Evolutionary conservation across 148 eudicot genomes (phyloP), one percentile per base, ranked within the genome.

Genomic region (Cornus controversa): DNA sequence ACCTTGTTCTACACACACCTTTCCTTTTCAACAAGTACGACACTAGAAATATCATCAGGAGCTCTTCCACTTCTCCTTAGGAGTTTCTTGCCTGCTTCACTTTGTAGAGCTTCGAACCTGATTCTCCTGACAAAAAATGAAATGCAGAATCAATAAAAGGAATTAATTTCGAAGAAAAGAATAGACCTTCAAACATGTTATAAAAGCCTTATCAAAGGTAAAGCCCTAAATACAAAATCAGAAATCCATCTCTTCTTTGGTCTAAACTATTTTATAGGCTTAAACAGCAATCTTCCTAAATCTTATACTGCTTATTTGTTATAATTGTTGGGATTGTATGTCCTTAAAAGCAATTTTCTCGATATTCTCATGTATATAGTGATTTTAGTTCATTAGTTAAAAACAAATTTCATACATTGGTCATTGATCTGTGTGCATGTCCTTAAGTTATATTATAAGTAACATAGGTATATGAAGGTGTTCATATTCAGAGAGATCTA

Each of bases 31-130:
- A 96, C 97, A 36, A 96, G 92, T 22, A 96, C 99, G 53, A 96
- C 99, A 84, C 99, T 96, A 31, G 99, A 96, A 84, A 96, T 93
- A 71, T 96, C 99, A 84, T 96, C 97, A 79, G 99, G 97, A 77
- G 92, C 92, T 83, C 99, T 92, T 77, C 97, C 96, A n/a, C 94
- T 90, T 81, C 98, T 89, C 85, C 82, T 86, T 25, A 96, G 80
- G 57, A 96, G 80, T 53, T 84, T 87, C 88, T 70, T 96, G 54
- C 99, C 99, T 22, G 92, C 84, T 81, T 92, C 98, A 80, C 99
- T 96, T 79, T 96, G 98, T 27, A 96, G 89, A 79, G 99, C 91
- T 86, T 93, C 98, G 81, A 83, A 96, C 81, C 99, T 91, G 23
- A 96, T 96, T 63, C 31, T 87, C 81, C 99, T 96, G 92, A 28